Percentiles rank a stretch among this genome's conserved stretches.
Evolutionary conservation across 306 rosid species (phyloP).

Genomic region (Astragalus membranaceus): DNA sequence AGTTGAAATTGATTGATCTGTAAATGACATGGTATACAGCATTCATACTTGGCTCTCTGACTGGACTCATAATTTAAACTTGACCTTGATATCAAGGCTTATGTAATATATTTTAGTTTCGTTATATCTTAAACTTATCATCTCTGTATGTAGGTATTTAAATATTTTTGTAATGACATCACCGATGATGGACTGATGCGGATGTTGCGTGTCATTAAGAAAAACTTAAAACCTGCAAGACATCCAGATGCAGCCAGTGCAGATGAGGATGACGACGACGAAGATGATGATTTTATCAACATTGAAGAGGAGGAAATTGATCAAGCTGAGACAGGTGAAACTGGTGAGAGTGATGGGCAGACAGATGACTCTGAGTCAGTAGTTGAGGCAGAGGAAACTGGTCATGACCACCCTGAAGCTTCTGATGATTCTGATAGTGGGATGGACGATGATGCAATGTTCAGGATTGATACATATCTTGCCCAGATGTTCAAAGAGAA

Average conservation of each 20-base stretch:
- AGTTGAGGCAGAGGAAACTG: conserved; percentile 49
- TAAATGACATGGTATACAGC: not conserved
- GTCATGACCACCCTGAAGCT: conserved; percentile 39
- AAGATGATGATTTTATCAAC: conserved; percentile 62
- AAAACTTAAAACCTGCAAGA: conserved; percentile 71
- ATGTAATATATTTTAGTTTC: not conserved
- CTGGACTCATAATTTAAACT: not conserved
- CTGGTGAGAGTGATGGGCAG: conserved; percentile 78
- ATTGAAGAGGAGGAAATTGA: conserved; percentile 79
- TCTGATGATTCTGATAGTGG: conserved; percentile 96
- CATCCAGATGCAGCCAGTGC: conserved; percentile 59
- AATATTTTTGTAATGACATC: conserved; percentile 59
- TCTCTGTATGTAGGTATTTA: conserved; percentile 61
- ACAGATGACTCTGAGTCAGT: conserved; percentile 77
- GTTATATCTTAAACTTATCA: conserved; percentile 6
- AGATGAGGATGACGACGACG: conserved; percentile 44
- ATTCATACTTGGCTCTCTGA: not conserved
- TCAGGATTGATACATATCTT: conserved; percentile 77
- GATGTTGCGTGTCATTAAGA: conserved; percentile 79
- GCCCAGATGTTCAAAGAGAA: conserved; percentile 78
- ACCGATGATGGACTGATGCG: conserved; percentile 70
- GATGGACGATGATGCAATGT: conserved; percentile 98
- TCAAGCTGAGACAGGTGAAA: conserved; percentile 65
- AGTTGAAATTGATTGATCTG: not conserved
- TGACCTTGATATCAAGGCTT: not conserved